Evolutionary conservation across 2,329 filamentous ascomycete species (phyloP), one percentile per base, ranked within the genome.

Genomic region (Talaromyces islandicus): DNA sequence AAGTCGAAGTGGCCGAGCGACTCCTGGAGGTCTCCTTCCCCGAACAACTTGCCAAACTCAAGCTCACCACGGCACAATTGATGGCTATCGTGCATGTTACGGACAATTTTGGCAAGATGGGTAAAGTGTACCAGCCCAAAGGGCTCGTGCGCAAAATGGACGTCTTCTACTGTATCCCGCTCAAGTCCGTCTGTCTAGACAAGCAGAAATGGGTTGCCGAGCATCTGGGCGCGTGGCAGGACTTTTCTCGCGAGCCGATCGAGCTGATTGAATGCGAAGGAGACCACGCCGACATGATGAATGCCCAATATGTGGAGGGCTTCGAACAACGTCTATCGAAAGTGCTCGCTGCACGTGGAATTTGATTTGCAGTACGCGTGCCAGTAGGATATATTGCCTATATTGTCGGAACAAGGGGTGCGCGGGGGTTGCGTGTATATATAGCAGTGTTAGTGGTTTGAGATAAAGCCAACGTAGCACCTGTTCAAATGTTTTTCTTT

Each of bases 71-170:
- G 32, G 58, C 65, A 19, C 65, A 61, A 2, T 48, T 60, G 6
- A 52, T 57, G 27, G 27, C 54, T 17, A 55, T 62, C 76, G 56
- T 70, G 35, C 17, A 54, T 60, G 25, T 66, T 60, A 9, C 57
- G 78, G 1, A 71, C 74, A 2, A 73, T 64, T 56, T 60, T 30
- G 30, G 58, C 14, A 35, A 53, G 29, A 72, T 77, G 57, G 74
- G 71, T 5, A 59, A 63, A 1, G 69, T 78, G 43, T 81, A 80
- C 60, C 73, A 80, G 56, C 77, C 77, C 4, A 12, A 14, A 0
- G 77, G 76, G 0, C 59, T 10, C 4, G 72, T 79, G 0, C 54
- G 59, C 0, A 11, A 19, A 2, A 72, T 79, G 56, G 77, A 80
- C 63, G 68, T 79, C 1, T 78, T 80, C 57, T 68, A 73, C 21